These are phyloP conservation scores for Backusella luteola DNA, from an alignment of 192 early-diverging fungal genomes.

Conservation along the genomic window DNA sequence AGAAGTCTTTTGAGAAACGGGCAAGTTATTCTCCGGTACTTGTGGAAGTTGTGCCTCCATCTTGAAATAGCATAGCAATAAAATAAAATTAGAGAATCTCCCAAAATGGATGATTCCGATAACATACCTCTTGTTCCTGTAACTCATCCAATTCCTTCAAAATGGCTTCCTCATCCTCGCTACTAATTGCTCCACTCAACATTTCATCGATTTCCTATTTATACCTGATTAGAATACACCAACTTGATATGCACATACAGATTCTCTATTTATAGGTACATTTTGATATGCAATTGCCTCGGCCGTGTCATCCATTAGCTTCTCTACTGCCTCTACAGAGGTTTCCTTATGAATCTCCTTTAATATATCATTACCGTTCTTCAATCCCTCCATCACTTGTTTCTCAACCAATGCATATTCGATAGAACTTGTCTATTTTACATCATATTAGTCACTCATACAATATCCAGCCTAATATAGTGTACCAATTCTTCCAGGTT, in stretches of 20 bases:
- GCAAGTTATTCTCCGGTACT: slow-evolving; percentile 18
- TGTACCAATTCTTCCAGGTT: slow-evolving; percentile 85
- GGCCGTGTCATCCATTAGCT: slow-evolving; percentile 93
- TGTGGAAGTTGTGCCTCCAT: slow-evolving; percentile 19
- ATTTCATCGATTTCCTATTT: slow-evolving; percentile 78
- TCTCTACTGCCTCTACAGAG: slow-evolving; percentile 88
- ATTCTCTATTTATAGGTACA: slow-evolving; percentile 37
- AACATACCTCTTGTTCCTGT: slow-evolving; percentile 39
- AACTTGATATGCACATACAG: background rate
- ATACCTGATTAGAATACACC: background rate
- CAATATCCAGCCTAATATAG: slow-evolving; percentile 5
- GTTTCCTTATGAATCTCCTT: slow-evolving; percentile 83
- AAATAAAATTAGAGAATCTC: background rate
- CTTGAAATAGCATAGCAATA: background rate
- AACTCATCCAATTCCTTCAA: slow-evolving; percentile 76
- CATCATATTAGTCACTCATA: background rate
- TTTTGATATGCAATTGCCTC: slow-evolving; percentile 97
- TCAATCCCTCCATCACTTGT: slow-evolving; percentile 81
- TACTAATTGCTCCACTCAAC: slow-evolving; percentile 69
- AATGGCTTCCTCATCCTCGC: slow-evolving; percentile 86
- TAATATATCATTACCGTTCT: slow-evolving; percentile 84
- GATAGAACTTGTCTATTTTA: slow-evolving; percentile 67
- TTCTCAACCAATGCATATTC: slow-evolving; percentile 93
- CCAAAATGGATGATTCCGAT: background rate
- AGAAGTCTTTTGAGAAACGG: background rate